Evolutionary conservation across 805 yeast genomes (phyloP).

Genomic region (Wickerhamiella sergipiensis): DNA sequence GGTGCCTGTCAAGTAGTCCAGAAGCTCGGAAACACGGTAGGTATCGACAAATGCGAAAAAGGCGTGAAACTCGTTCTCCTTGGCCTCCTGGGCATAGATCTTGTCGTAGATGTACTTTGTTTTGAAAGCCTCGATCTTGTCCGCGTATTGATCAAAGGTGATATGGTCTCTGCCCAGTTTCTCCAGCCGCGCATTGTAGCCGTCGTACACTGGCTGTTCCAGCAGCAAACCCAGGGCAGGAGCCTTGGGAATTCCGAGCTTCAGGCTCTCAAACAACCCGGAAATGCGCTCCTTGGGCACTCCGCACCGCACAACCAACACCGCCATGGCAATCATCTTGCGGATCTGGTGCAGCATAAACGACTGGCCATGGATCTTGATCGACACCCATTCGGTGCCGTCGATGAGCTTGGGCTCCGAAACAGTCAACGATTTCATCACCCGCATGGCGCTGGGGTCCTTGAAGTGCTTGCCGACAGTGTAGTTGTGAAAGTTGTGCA

Average conservation of each 20-base stretch:
- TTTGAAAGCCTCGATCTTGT: conserved; percentile 75
- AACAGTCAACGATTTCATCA: conserved; percentile 64
- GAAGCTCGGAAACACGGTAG: conserved; percentile 50
- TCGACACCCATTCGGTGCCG: conserved; percentile 90
- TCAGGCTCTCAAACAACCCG: conserved; percentile 61
- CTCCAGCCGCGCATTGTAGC: conserved; percentile 57
- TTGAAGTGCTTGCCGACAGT: conserved; percentile 69
- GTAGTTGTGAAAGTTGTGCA: conserved; percentile 85
- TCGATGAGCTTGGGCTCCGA: conserved; percentile 84
- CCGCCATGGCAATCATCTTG: conserved; percentile 94
- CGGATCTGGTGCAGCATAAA: conserved; percentile 97
- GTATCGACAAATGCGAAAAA: conserved; percentile 85
- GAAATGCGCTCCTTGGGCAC: conserved; percentile 63
- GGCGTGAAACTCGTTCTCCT: conserved; percentile 78
- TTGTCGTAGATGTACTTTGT: conserved; percentile 80
- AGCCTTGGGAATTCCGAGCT: conserved; percentile 89
- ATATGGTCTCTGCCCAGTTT: conserved; percentile 68
- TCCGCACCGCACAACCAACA: conserved; percentile 72
- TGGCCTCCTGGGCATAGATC: conserved; percentile 78
- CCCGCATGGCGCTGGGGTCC: conserved; percentile 76
- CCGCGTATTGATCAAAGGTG: conserved; percentile 49
- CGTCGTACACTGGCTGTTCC: conserved; percentile 85
- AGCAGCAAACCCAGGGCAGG: conserved; percentile 87
- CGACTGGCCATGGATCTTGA: conserved; percentile 95
- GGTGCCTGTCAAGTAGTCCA: conserved; percentile 36